Base-by-base conservation (phyloP, 2,329 filamentous ascomycete species). In the Dactylellina haptotyla region DNA sequence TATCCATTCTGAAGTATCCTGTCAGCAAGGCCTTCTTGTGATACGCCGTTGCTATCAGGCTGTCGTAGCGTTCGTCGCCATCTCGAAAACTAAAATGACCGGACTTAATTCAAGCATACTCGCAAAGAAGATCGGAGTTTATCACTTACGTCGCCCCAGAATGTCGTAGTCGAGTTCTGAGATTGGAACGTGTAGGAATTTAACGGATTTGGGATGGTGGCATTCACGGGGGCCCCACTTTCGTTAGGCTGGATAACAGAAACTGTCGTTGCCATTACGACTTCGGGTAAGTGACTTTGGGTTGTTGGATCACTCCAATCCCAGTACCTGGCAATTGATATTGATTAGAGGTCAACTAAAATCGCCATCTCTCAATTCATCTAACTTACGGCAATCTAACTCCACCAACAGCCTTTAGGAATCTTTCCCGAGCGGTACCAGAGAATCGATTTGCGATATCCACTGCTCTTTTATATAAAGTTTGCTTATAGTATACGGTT, bases 321-420 rank as follows among this genome's bases (percentile, higher is more conserved):
- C 77, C 77, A 78, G 50, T 77, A 78, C 25, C 76, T 77, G 43
- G n/a, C n/a, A n/a, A n/a, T n/a, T 26, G 20, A 14, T 12, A 18
- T 16, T 8, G 32, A 16, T 37, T 16, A 43, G 10, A 34, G n/a
- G 16, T 16, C 18, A 43, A 3, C 37, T 30, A 12, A n/a, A n/a
- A n/a, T n/a, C n/a, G n/a, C n/a, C n/a, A n/a, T n/a, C n/a, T n/a
- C n/a, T n/a, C n/a, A n/a, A n/a, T n/a, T n/a, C n/a, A 53, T 50
- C 39, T 16, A 32, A 62, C 76, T 71, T 75, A 78, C 77, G 77
- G 76, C 4, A 78, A 5, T 53, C 77, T 64, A 23, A 77, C 71
- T 41, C 74, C 73, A 23, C 41, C 58, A 4, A 72, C 69, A 16
- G 77, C 77, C 6, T 62, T 58, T 20, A 57, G n/a, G 25, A 76